phyloP scores from a whole-genome alignment of 208 protist genomes.

The Wallacemonas collosoma region DNA sequence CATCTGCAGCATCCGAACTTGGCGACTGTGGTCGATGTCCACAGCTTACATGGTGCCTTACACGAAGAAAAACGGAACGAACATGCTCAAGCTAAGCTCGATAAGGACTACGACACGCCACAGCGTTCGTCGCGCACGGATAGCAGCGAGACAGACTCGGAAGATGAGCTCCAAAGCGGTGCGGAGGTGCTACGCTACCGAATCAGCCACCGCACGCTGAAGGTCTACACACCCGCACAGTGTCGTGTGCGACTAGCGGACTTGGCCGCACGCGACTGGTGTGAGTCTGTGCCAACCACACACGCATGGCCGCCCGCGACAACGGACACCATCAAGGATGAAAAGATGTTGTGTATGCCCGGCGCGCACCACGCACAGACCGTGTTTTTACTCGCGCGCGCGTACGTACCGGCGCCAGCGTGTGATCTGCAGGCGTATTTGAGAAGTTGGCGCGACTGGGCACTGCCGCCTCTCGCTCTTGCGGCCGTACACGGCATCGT shows the following conservation, averaged over 20 bases:
- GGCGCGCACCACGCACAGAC: conserved; percentile 9
- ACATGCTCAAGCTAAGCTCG: background rate
- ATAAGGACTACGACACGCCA: no score
- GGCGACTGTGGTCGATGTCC: conserved; percentile 23
- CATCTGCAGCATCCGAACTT: conserved; percentile 21
- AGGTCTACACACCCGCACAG: background rate
- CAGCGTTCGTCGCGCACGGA: background rate
- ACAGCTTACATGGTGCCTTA: conserved; percentile 17
- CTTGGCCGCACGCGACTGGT: background rate
- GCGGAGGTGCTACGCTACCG: conserved; percentile 11
- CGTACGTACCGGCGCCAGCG: conserved; percentile 20
- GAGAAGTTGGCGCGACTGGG: background rate
- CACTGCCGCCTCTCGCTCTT: background rate
- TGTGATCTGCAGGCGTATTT: background rate
- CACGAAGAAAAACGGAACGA: conserved; percentile 16
- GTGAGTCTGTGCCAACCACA: background rate
- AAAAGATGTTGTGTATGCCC: background rate
- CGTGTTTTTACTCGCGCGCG: conserved; percentile 31
- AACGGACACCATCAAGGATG: background rate
- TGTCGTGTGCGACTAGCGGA: background rate
- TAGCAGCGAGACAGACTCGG: conserved; percentile 2
- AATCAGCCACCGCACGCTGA: conserved; percentile 1
- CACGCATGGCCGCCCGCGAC: background rate
- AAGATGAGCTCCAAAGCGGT: background rate
- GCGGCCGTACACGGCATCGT: background rate